Conservation (phyloP, 2,329 filamentous ascomycete species). For the Metarhizium robertsii region DNA sequence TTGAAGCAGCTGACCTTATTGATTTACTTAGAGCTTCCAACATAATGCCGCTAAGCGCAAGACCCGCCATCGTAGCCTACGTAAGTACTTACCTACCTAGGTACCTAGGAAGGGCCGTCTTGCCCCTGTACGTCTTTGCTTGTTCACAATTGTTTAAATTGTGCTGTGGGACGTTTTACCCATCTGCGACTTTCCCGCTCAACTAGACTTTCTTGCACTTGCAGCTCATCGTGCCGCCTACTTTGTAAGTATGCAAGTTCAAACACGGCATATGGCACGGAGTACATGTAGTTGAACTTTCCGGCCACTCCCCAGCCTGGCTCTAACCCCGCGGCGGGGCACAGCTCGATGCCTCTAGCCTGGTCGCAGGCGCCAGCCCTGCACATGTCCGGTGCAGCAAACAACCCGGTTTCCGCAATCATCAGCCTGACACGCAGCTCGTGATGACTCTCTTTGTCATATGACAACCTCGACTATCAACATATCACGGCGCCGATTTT, state of each 20-base stretch:
- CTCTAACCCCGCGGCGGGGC: slow-evolving; percentile 16
- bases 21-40: fast-evolving
- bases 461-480: slow-evolving; percentile 10
- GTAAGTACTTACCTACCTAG: too few species aligned
- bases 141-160: not conserved
- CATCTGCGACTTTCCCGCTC: too few species aligned
- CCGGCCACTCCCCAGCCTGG: not conserved
- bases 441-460: slow-evolving; percentile 13
- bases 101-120: too few species aligned
- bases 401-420: not conserved
- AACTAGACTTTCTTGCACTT: too few species aligned
- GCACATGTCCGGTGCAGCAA: not conserved
- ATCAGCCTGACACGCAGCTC: slow-evolving; percentile 11
- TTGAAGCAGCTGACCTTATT: too few species aligned
- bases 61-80: too few species aligned
- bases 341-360: not conserved
- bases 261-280: too few species aligned
- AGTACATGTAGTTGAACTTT: not conserved
- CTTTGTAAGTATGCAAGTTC: too few species aligned
- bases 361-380: not conserved
- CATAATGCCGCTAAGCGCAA: too few species aligned
- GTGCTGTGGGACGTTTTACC: not conserved
- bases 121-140: not conserved
- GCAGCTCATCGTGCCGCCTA: too few species aligned
- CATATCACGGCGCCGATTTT: not conserved